Evolutionary conservation across 345 rosid species (phyloP).

Genomic region (Hypericum androsaemum): DNA sequence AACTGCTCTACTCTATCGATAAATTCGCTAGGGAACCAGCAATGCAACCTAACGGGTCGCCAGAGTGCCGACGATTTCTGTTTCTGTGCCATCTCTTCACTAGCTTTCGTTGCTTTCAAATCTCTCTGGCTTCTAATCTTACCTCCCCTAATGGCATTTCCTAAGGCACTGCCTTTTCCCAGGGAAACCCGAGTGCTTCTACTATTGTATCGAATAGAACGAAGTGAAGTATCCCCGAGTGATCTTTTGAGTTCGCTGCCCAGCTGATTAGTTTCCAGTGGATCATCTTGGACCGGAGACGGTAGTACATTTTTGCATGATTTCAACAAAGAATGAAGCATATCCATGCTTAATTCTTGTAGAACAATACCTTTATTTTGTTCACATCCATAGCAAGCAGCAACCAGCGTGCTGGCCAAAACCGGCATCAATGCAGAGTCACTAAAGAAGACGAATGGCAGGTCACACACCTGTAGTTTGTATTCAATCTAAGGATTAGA

Average conservation of each 20-base stretch:
- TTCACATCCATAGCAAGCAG: constrained; percentile 60
- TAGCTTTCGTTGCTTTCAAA: constrained; percentile 29
- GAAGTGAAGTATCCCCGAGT: constrained; percentile 26
- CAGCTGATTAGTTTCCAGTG: constrained; percentile 31
- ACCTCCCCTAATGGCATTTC: constrained; percentile 30
- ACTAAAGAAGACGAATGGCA: constrained; percentile 66
- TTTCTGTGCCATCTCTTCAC: constrained; percentile 34
- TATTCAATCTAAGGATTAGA: constrained; percentile 18
- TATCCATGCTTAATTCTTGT: constrained; percentile 64
- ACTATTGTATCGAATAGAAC: constrained; percentile 27
- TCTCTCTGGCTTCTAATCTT: constrained; percentile 47
- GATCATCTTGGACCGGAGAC: constrained; percentile 28
- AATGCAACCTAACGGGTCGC: constrained; percentile 37
- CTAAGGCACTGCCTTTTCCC: constrained; percentile 26
- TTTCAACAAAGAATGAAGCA: constrained; percentile 52
- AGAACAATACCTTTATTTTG: constrained; percentile 57
- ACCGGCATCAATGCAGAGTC: constrained; percentile 63
- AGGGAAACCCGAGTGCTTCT: constrained; percentile 21
- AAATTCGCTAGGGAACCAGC: constrained; percentile 47
- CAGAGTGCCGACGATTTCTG: constrained; percentile 24
- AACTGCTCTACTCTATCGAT: constrained; percentile 52
- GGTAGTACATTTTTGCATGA: constrained; percentile 45
- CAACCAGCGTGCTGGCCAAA: constrained; percentile 49
- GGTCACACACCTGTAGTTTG: constrained; percentile 57
- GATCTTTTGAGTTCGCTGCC: constrained; percentile 30